These are phyloP conservation scores for Oryza glumipatula DNA, from an alignment of 176 grass and related monocot species.

Conservation along the genomic window DNA sequence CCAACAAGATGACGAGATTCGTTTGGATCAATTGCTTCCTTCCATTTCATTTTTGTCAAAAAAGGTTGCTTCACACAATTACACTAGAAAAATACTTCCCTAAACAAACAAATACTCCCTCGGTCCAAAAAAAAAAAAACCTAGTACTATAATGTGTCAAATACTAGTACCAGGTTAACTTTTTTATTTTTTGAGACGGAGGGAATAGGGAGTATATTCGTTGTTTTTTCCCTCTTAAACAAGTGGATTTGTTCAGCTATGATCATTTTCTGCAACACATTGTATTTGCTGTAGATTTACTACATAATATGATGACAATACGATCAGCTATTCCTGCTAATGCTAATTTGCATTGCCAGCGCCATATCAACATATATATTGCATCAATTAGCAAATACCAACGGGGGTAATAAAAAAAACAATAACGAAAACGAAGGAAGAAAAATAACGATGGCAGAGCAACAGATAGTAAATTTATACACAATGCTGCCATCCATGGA, in stretches of 20 bases:
- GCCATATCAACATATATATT: neutral
- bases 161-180: too few species aligned
- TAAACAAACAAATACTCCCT: too few species aligned
- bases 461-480: conserved; percentile 30
- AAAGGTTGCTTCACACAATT: neutral
- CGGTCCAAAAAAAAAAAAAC: too few species aligned
- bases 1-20: neutral
- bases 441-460: conserved; percentile 24
- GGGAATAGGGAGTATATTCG: too few species aligned
- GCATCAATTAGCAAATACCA: neutral
- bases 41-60: neutral
- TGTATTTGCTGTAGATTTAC: neutral
- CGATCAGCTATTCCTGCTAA: neutral
- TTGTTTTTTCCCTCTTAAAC: neutral
- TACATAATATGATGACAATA: neutral
- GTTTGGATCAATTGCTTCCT: neutral
- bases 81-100: neutral
- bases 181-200: too few species aligned
- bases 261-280: neutral
- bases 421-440: too few species aligned
- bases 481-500: conserved; percentile 21
- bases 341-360: neutral
- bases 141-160: too few species aligned
- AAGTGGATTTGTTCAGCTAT: neutral
- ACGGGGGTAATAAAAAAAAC: neutral